These are phyloP conservation scores for Mycena latifolia DNA, from an alignment of 768 basidiomycete genomes.

Conservation along the genomic window DNA sequence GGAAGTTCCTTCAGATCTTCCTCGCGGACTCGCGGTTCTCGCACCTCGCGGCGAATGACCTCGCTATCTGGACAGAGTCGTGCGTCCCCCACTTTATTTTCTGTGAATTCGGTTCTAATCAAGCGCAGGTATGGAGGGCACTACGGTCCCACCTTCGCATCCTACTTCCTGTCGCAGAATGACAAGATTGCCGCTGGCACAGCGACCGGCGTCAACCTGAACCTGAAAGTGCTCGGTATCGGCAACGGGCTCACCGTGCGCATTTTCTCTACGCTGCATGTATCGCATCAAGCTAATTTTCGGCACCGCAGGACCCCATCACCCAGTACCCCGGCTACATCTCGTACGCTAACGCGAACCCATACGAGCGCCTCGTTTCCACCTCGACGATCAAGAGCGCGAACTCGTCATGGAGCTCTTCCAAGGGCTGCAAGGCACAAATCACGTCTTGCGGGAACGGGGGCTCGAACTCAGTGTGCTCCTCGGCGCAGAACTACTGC, in stretches of 20 bases:
- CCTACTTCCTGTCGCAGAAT: constrained; percentile 73
- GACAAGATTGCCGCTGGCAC: constrained; percentile 63
- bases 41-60: constrained; percentile 57
- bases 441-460: constrained; percentile 65
- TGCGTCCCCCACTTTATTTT: constrained; percentile 39
- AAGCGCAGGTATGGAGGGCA: constrained; percentile 84
- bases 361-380: constrained; percentile 69
- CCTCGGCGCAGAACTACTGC: constrained; percentile 68
- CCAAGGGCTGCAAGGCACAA: constrained; percentile 64
- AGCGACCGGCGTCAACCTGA: constrained; percentile 60
- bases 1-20: constrained; percentile 75
- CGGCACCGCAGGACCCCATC: constrained; percentile 33
- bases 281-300: too few species aligned
- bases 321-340: constrained; percentile 71
- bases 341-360: constrained; percentile 64
- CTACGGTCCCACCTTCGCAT: constrained; percentile 77
- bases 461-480: constrained; percentile 64
- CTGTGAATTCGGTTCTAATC: too few species aligned
- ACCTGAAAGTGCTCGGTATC: constrained; percentile 71
- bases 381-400: constrained; percentile 53
- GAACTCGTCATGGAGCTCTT: constrained; percentile 57
- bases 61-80: constrained; percentile 78
- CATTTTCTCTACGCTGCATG: not conserved
- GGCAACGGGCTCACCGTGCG: constrained; percentile 71
- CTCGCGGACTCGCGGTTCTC: constrained; percentile 66